Base-by-base conservation (phyloP, 805 yeast genomes). In the Suhomyces vadensis region DNA sequence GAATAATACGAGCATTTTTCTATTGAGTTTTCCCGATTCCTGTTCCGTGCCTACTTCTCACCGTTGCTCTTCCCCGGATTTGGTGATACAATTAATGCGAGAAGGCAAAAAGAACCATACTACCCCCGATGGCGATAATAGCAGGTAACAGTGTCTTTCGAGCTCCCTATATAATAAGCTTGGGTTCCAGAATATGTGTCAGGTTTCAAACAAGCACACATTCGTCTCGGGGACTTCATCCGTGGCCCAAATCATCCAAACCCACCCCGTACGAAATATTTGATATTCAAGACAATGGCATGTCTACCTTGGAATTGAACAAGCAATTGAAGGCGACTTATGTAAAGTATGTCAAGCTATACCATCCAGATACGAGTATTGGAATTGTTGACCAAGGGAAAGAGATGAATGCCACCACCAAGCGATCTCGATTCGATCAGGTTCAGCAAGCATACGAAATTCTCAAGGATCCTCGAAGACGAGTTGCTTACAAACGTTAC, bases 251-350 rank as follows among this genome's bases (percentile, higher is more conserved):
- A 1, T 53, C 66, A 3, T 58, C 59, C 10, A 56, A 69, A 23
- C 90, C 95, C 0, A 65, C 83, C 0, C 95, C 96, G 0, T 83
- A 84, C 54, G 87, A 87, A 25, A 73, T 89, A 3, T 77, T 89
- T 44, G 53, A 54, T 1, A 36, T 63, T 16, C 58, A 58, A 19
- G 74, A 74, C 43, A 60, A 60, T 39, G 61, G 54, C 8, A 49
- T 60, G 23, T 63, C 83, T 39, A 78, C 78, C 47, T 50, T 64
- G 20, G 74, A 74, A 36, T 85, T 83, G 55, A 78, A 76, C 51
- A 71, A 77, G 42, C 67, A 80, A 5, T 48, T 71, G 21, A 67
- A 67, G 44, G 23, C 50, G 4, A 63, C 49, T 20, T 70, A 71
- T 51, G 52, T 58, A 39, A 63, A 63, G 39, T 66, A 55, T 37